Conservation (phyloP, 768 basidiomycete species). For the Leccinum boreale region DNA sequence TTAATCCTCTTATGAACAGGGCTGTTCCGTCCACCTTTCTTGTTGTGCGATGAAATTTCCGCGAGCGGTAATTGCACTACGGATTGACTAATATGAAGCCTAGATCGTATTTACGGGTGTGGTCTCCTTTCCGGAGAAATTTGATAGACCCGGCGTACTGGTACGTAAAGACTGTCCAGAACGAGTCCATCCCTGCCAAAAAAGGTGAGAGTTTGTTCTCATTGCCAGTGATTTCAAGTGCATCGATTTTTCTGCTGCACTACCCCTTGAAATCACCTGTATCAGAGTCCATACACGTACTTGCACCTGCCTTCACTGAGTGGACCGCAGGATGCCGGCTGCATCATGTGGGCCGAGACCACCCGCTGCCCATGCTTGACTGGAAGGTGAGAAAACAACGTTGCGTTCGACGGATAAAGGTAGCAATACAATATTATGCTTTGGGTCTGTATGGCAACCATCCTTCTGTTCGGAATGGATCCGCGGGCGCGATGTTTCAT, state of each 20-base stretch:
- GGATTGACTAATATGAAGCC: slow-evolving; percentile 25
- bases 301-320: not conserved
- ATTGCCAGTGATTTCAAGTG: slow-evolving; percentile 1
- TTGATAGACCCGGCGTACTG: slow-evolving; percentile 13
- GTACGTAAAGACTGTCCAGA: slow-evolving; percentile 26
- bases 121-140: slow-evolving; percentile 18
- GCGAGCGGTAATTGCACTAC: slow-evolving; percentile 27
- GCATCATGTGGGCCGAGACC: slow-evolving; percentile 6
- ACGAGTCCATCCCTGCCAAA: slow-evolving; percentile 17
- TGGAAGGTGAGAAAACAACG: slow-evolving; percentile 16
- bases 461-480: slow-evolving; percentile 17
- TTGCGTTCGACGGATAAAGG: slow-evolving; percentile 8
- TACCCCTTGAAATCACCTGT: not conserved
- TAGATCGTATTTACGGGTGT: slow-evolving; percentile 23
- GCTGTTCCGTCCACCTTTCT: slow-evolving; percentile 21
- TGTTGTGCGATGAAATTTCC: slow-evolving; percentile 29
- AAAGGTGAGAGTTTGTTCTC: slow-evolving; percentile 20
- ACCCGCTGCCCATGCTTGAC: slow-evolving; percentile 10
- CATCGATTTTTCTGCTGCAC: slow-evolving; percentile 20
- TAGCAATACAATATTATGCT: not conserved
- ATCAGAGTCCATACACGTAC: not conserved
- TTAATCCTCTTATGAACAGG: slow-evolving; percentile 5
- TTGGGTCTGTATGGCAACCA: slow-evolving; percentile 18
- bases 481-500: slow-evolving; percentile 26
- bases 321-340: slow-evolving; percentile 2